Conservation (phyloP, 805 yeast species). For the Metschnikowia baotianmanensis region DNA sequence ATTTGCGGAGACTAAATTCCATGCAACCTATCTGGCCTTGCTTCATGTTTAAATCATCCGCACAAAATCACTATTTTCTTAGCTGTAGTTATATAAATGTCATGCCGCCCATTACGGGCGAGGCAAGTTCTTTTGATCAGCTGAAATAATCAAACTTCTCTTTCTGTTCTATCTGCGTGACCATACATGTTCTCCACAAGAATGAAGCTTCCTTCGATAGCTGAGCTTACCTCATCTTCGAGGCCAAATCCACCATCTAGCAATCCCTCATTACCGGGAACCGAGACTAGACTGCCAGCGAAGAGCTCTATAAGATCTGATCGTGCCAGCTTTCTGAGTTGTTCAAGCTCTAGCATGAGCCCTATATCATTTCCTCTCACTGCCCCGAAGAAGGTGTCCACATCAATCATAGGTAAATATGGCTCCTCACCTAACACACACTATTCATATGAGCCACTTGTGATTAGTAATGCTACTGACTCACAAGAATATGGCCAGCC, state of each 20-base stretch:
- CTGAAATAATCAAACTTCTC: too few species aligned
- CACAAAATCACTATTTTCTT: neutral
- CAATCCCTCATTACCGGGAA: slow-evolving; percentile 2
- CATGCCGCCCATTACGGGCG: neutral
- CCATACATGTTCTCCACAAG: slow-evolving; percentile 7
- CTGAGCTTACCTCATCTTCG: slow-evolving; percentile 17
- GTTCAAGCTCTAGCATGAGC: slow-evolving; percentile 3
- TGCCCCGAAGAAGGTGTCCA: neutral
- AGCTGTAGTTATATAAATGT: slow-evolving; percentile 1
- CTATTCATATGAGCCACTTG: neutral
- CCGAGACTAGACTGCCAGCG: neutral
- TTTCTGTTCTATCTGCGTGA: neutral
- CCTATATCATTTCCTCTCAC: neutral
- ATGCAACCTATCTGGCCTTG: slow-evolving; percentile 5
- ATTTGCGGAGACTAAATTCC: slow-evolving; percentile 4
- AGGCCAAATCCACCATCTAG: neutral
- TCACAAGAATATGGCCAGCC: neutral
- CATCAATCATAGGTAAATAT: neutral
- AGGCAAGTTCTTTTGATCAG: too few species aligned
- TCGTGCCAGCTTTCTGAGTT: slow-evolving; percentile 3
- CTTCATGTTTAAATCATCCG: neutral
- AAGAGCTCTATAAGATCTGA: neutral
- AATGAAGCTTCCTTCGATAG: slow-evolving; percentile 20
- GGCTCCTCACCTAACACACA: slow-evolving; percentile 1
- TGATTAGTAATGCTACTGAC: neutral